Evolutionary conservation across 2,329 filamentous ascomycete genomes (phyloP).

Genomic region (Diaporthe helianthi): DNA sequence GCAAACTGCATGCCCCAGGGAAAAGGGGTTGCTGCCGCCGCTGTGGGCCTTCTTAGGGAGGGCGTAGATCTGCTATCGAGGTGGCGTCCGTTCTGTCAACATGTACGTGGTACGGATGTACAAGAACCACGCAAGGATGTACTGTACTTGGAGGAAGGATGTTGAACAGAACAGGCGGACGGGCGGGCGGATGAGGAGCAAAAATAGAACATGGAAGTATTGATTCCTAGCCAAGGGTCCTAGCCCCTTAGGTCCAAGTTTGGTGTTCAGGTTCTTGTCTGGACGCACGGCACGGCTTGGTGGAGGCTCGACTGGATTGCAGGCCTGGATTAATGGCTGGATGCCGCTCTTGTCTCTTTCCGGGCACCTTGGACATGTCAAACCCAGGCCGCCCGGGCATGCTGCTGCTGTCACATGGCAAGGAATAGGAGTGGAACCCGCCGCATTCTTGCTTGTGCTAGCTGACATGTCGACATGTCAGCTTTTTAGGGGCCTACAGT

Average conservation of each 20-base stretch:
- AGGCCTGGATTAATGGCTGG: background rate
- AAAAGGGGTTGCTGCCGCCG: background rate
- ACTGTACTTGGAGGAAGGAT: background rate
- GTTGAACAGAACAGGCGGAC: background rate
- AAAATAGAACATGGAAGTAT: conserved; percentile 26
- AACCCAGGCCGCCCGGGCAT: background rate
- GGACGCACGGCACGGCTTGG: conserved; percentile 21
- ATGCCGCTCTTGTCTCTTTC: background rate
- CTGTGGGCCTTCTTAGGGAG: background rate
- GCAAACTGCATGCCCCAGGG: background rate
- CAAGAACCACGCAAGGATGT: conserved; percentile 1
- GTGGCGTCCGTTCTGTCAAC: background rate
- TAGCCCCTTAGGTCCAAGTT: background rate
- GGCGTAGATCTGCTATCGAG: background rate
- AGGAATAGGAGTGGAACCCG: conserved; percentile 12
- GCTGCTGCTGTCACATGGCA: conserved; percentile 19
- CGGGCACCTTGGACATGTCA: conserved; percentile 8
- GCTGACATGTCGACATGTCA: conserved; percentile 27
- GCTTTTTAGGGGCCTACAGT: conserved; percentile 10
- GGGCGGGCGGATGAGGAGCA: conserved; percentile 17
- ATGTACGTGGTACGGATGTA: background rate
- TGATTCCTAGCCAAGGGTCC: background rate
- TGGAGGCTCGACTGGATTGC: conserved; percentile 14
- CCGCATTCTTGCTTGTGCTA: conserved; percentile 13
- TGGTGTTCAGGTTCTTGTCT: background rate